phyloP scores from a whole-genome alignment of 2,329 filamentous ascomycete species.

The Xylariaceae sp. region DNA sequence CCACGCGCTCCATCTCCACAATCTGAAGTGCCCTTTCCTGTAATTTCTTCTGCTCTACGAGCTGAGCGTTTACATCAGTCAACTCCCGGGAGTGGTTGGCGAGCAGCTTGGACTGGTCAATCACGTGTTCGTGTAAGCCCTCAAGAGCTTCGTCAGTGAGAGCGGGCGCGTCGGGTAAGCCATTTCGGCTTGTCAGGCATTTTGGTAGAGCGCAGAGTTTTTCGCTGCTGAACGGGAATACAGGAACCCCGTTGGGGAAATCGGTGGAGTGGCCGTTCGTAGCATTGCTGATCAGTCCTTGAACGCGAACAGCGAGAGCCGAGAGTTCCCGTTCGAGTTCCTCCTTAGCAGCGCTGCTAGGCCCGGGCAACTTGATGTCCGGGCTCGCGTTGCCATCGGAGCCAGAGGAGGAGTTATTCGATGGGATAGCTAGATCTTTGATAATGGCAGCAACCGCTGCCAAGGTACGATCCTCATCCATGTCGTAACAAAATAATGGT shows the following conservation, averaged over 20 bases:
- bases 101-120: conserved; percentile 89
- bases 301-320: conserved; percentile 70
- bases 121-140: conserved; percentile 82
- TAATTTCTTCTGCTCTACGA: conserved; percentile 78
- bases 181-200: conserved; percentile 39
- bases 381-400: conserved; percentile 38
- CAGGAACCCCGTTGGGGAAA: conserved; percentile 69
- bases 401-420: conserved; percentile 36
- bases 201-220: conserved; percentile 37
- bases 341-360: conserved; percentile 68
- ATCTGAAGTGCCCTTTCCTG: conserved; percentile 77
- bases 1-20: conserved; percentile 82
- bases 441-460: conserved; percentile 50
- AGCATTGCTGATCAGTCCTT: conserved; percentile 70
- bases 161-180: conserved; percentile 35
- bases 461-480: conserved; percentile 53
- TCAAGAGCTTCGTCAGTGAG: conserved; percentile 79
- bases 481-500: conserved; percentile 27
- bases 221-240: conserved; percentile 58
- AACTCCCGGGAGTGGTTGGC: conserved; percentile 82
- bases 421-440: conserved; percentile 45
- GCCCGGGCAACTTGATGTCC: conserved; percentile 69
- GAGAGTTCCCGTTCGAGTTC: conserved; percentile 78
- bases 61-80: conserved; percentile 75
- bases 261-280: conserved; percentile 63